Evolutionary conservation across 2,329 filamentous ascomycete genomes (phyloP), one percentile per base, ranked within the genome.

Genomic region (Cladosporium halotolerans): DNA sequence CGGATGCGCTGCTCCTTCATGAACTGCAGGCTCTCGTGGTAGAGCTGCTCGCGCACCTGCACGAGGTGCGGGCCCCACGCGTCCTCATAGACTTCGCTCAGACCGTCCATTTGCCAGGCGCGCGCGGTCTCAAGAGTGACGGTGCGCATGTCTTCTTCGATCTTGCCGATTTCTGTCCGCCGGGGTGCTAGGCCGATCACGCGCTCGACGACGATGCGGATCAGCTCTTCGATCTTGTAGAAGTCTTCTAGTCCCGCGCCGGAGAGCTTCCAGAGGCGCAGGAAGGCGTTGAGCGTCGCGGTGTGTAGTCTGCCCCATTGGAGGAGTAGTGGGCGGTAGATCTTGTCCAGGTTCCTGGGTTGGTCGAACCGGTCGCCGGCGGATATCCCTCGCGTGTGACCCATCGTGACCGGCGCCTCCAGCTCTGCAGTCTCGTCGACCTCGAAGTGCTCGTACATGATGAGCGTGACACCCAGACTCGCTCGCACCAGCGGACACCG

Each of bases 1-100:
- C 93, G 81, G 57, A 97, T 88, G 36, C 93, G 84, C 70, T 99
- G 93, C 72, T 99, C 93, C 71, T 96, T 96, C 71, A 97, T 88
- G 66, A 99, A 99, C 64, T 96, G 89, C 51, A 96, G 74, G 9
- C 92, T 90, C 70, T 99, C 93, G 63, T 92, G 84, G 61, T 89
- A 87, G 42, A 97, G 78, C 68, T 95, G 89, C 52, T 96, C 89
- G 33, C 90, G 86, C n/a, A 96, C 88, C 71, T 93, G 89, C 58
- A 73, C 82, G 28, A 99, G 77, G 70, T 97, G 90, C 57, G 88
- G 82, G 10, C 91, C 91, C 93, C 93, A 99, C 45, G 88, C 88
- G 67, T 95, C 89, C 68, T 97, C 92, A 66, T 97, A 97, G 0
- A 89, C 88, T 59, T 93, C 76, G 67, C 95, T 89, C 4, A 97